Evolutionary conservation across 352 stramenopile species (phyloP).

Genomic region (Pythium utonaiense): DNA sequence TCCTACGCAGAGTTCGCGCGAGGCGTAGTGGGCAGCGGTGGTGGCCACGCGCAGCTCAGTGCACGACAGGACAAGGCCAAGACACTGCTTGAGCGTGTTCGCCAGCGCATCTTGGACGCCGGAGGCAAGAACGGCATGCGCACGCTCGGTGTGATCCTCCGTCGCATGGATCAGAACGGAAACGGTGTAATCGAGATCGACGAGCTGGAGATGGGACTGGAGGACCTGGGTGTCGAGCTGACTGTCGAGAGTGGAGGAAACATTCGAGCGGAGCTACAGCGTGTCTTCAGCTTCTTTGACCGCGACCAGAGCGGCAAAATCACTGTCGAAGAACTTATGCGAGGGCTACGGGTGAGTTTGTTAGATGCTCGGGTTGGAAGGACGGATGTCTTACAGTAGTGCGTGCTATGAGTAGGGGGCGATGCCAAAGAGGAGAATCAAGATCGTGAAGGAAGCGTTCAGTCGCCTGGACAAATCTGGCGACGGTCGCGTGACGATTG

Average conservation of each 20-base stretch:
- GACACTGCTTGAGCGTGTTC: constrained; percentile 43
- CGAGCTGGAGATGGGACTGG: constrained; percentile 59
- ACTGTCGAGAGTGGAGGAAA: constrained; percentile 3
- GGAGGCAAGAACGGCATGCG: constrained; percentile 76
- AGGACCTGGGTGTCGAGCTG: constrained; percentile 38
- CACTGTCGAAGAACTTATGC: constrained; percentile 87
- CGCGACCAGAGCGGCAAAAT: constrained; percentile 77
- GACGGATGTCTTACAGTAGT: too few species aligned
- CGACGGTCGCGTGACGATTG: constrained; percentile 55
- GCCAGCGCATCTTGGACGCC: constrained; percentile 48
- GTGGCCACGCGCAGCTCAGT: not conserved
- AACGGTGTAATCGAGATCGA: constrained; percentile 68
- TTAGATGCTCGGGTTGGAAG: not conserved
- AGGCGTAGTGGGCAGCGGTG: constrained; percentile 37
- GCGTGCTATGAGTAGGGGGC: constrained; percentile 33
- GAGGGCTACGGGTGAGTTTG: constrained; percentile 62
- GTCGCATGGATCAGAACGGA: constrained; percentile 79
- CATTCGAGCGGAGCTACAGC: constrained; percentile 41
- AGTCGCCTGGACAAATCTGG: constrained; percentile 56
- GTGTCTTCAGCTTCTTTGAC: constrained; percentile 78
- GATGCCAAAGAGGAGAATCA: constrained; percentile 74
- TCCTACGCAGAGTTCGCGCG: constrained; percentile 74
- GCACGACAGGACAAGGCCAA: constrained; percentile 4
- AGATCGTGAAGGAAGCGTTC: constrained; percentile 88
- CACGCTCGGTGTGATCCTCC: constrained; percentile 57